Percentiles rank a stretch among this genome's conserved stretches.
These are phyloP conservation scores for Clarkia xantiana DNA, from an alignment of 345 rosid species.

Conservation along the genomic window DNA sequence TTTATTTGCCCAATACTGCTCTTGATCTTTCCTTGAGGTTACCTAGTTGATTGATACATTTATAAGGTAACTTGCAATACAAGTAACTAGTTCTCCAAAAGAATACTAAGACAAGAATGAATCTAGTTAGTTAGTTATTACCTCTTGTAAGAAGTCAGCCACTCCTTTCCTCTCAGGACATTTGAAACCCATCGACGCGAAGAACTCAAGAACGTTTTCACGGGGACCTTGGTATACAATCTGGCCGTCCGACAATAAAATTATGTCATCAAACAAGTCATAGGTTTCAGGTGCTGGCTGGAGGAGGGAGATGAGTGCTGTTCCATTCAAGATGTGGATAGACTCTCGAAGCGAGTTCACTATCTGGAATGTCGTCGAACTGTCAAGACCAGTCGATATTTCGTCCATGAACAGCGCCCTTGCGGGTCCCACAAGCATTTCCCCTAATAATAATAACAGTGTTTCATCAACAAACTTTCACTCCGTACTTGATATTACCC, in stretches of 20 bases:
- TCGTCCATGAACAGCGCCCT: conserved; percentile 80
- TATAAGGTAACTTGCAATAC: neutral
- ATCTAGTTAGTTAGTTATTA: conserved; percentile 6
- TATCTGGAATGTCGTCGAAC: conserved; percentile 74
- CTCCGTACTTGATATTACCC: too few species aligned
- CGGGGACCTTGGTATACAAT: conserved; percentile 75
- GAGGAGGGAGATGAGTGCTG: conserved; percentile 67
- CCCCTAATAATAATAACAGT: conserved; percentile 21
- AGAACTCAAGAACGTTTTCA: conserved; percentile 47
- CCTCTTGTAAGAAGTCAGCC: conserved; percentile 87
- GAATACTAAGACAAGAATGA: too few species aligned
- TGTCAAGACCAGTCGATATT: conserved; percentile 74
- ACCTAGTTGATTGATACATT: conserved; percentile 13
- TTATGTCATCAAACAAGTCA: conserved; percentile 59
- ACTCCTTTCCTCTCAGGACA: conserved; percentile 75
- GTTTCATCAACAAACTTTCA: too few species aligned
- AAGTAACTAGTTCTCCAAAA: neutral
- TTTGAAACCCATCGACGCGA: conserved; percentile 44
- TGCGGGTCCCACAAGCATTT: conserved; percentile 73
- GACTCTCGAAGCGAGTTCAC: conserved; percentile 53
- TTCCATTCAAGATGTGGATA: conserved; percentile 44
- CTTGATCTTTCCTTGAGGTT: conserved; percentile 74
- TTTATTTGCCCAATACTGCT: conserved; percentile 52
- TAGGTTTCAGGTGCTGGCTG: conserved; percentile 78
- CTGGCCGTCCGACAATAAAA: conserved; percentile 68